Base-by-base conservation (phyloP, 208 protist species). In the Plasmodiophora brassicae region DNA sequence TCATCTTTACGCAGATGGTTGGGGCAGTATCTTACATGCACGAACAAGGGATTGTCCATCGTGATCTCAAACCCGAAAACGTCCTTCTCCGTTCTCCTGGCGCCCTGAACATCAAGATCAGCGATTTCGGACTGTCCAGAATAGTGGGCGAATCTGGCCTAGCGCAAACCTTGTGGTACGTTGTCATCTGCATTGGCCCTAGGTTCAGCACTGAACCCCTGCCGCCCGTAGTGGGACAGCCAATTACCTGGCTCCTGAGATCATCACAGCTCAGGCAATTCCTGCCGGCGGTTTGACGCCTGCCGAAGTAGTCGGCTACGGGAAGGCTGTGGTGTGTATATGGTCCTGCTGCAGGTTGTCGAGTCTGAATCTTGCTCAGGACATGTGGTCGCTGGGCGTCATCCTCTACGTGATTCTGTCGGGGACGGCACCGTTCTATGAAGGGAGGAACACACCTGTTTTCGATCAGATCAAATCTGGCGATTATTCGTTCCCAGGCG, bases 1-100 rank as follows among this genome's bases (percentile, higher is more conserved):
- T 78, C 5, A 32, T 78, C 20, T 78, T 78, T 32, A 44, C 65
- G 14, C 65, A 78, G n/a, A 78, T 78, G 65, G 14, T 78, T 14
- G 5, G 10, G 10, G 65, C 65, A 5, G 41, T 78, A 36, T 78
- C 65, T 14, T 78, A 78, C n/a, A 46, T 89, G 0, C 87, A 89
- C 39, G 65, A 89, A 43, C 43, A 50, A 53, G 87, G 87, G 20
- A 46, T 89, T 57, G 85, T 89, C 41, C 87, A 89, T 45, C 20
- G 87, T 41, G 87, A 89, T 85, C 43, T 89, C 20, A 89, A 88
- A 83, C 87, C 87, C 20, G 45, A 45, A 85, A 88, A 88, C 41
- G 38, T 88, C 14, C 22, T 88, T 0, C 20, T 88, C 28, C 35
- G 87, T 0, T 20, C 41, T 25, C 54, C 87, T 0, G 38, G 25